Base-by-base conservation (phyloP, 148 eudicot genomes). In the Chenopodium album region DNA sequence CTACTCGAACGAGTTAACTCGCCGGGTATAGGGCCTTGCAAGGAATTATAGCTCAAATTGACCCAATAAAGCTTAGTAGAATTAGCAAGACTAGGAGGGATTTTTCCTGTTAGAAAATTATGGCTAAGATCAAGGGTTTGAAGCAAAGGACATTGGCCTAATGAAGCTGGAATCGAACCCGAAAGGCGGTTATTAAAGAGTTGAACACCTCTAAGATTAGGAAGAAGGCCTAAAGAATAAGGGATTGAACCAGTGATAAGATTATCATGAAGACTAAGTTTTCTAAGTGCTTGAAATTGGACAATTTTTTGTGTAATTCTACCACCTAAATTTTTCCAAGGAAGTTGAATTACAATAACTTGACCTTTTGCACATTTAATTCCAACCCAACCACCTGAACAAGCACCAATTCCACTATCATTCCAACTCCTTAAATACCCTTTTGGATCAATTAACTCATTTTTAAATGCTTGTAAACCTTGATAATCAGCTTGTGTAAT, bases 281-380 rank as follows among this genome's bases (percentile, higher is more conserved):
- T 92, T 54, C 98, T 76, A 44, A 94, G 90, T 31, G 91, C 94
- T 81, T 92, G 92, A 83, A 94, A 87, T 64, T 92, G 92, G 3
- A 89, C 90, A 13, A 94, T 85, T 68, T 87, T 90, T 13, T 89
- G 87, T 4, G 92, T 89, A 73, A 94, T 79, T 74, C 84, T 83
- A 2, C 98, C 98, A 14, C 90, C 88, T 67, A 94, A 82, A 1
- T 87, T 85, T 76, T 88, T 92, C 96, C 96, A 91, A 7, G 98
- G 98, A 56, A 94, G 94, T 82, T 94, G 96, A 73, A 94, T 90
- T 3, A 92, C 96, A 73, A 92, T 94, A 0, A 94, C 98, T 85
- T 92, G 94, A 16, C 98, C 98, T 80, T 94, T 80, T 8, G 98
- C 96, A 86, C 98, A 94, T 82, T 92, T 94, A 65, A 94, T 92